Conservation (phyloP, 192 early-diverging fungal genomes). For the Coemansia nantahalensis region DNA sequence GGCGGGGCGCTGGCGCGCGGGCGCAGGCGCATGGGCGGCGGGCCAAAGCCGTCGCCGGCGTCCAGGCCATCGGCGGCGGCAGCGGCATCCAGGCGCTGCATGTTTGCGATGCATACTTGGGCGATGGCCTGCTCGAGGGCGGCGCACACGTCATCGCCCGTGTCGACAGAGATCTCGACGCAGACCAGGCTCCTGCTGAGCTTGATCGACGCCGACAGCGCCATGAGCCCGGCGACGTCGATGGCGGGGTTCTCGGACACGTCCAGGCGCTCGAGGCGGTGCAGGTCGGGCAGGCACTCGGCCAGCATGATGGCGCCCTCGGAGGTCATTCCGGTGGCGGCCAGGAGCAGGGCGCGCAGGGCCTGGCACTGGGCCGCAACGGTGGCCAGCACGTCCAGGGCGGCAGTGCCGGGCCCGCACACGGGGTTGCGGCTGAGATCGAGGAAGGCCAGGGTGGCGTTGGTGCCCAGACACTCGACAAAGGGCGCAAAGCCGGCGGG, state of each 20-base stretch:
- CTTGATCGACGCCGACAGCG: constrained; percentile 75
- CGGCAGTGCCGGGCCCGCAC: constrained; percentile 34
- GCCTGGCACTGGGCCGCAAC: constrained; percentile 61
- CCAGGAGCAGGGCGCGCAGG: constrained; percentile 61
- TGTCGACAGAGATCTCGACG: constrained; percentile 64
- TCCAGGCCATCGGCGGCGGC: neutral
- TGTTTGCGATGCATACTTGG: constrained; percentile 52
- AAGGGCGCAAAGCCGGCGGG: constrained; percentile 43
- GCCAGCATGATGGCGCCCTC: constrained; percentile 81
- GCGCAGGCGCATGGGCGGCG: constrained; percentile 21
- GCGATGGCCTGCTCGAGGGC: constrained; percentile 53
- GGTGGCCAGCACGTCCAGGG: constrained; percentile 39
- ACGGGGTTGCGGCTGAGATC: constrained; percentile 60
- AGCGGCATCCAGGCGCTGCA: constrained; percentile 42
- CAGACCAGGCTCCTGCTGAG: constrained; percentile 72
- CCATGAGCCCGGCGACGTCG: constrained; percentile 77
- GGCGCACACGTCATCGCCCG: constrained; percentile 52
- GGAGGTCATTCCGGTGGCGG: constrained; percentile 60
- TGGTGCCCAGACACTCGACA: constrained; percentile 52
- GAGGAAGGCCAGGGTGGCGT: constrained; percentile 50
- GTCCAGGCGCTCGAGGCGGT: constrained; percentile 66
- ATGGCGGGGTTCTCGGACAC: constrained; percentile 73
- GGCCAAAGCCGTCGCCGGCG: constrained; percentile 26
- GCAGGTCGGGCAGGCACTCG: constrained; percentile 77
- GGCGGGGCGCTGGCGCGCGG: constrained; percentile 30